These are phyloP conservation scores for Blastobotrys americana DNA, from an alignment of 805 yeast genomes.

Conservation along the genomic window DNA sequence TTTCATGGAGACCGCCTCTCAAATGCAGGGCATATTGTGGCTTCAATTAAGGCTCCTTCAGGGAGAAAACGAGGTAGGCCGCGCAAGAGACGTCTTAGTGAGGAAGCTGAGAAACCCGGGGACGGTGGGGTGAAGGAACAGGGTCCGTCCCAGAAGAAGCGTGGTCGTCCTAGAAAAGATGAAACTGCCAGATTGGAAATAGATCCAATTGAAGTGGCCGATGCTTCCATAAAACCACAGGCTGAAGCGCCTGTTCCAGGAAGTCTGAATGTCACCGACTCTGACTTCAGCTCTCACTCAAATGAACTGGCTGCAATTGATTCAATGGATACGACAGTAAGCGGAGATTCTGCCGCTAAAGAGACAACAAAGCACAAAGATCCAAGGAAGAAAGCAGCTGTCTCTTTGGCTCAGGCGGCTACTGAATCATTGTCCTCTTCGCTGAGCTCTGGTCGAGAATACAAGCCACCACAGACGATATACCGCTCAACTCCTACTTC, in stretches of 20 bases:
- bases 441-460: not conserved
- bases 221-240: not conserved
- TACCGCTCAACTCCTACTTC: not conserved
- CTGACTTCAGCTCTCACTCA: too few relatives aligned
- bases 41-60: not conserved
- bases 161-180: constrained; percentile 4
- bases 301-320: not conserved
- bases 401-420: not conserved
- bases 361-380: not conserved
- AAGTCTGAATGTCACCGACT: not conserved
- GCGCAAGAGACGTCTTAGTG: constrained; percentile 14
- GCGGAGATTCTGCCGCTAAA: not conserved
- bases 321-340: not conserved
- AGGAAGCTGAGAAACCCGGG: constrained; percentile 2
- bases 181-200: not conserved
- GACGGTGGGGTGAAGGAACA: too few relatives aligned
- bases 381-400: too few relatives aligned
- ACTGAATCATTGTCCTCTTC: not conserved
- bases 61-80: constrained; percentile 21
- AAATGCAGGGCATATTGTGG: not conserved
- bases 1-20: constrained; percentile 24
- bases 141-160: not conserved
- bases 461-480: not conserved
- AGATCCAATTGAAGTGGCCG: not conserved
- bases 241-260: not conserved